Conservation (phyloP, 805 yeast genomes). For the Priceomyces medius region DNA sequence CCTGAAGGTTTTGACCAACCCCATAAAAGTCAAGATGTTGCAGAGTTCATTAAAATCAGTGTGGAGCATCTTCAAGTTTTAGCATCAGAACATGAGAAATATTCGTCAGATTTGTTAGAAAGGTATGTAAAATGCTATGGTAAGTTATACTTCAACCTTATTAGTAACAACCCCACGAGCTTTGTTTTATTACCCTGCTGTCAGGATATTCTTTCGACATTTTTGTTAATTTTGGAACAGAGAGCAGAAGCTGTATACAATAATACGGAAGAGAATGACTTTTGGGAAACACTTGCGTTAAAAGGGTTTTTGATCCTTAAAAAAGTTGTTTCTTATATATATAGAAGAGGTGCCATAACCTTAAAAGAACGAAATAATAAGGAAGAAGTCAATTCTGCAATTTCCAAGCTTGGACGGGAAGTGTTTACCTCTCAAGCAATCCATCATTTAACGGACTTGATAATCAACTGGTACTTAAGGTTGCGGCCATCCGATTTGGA, state of each 20-base stretch:
- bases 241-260: slow-evolving; percentile 67
- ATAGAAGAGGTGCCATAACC: slow-evolving; percentile 65
- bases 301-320: slow-evolving; percentile 65
- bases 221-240: slow-evolving; percentile 58
- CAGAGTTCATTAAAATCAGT: slow-evolving; percentile 58
- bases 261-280: slow-evolving; percentile 53
- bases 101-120: slow-evolving; percentile 52
- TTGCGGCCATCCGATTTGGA: slow-evolving; percentile 75
- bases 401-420: slow-evolving; percentile 48
- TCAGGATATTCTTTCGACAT: slow-evolving; percentile 56
- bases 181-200: slow-evolving; percentile 69
- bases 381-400: slow-evolving; percentile 59
- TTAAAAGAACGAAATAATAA: slow-evolving; percentile 65
- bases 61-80: slow-evolving; percentile 61
- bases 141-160: slow-evolving; percentile 65
- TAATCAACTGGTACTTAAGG: slow-evolving; percentile 72
- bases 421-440: slow-evolving; percentile 60
- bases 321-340: slow-evolving; percentile 57
- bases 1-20: slow-evolving; percentile 76
- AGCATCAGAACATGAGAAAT: slow-evolving; percentile 51
- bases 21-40: slow-evolving; percentile 55
- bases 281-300: slow-evolving; percentile 76
- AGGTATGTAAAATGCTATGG: slow-evolving; percentile 72
- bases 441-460: slow-evolving; percentile 58
- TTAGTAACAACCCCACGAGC: slow-evolving; percentile 61